phyloP scores from a whole-genome alignment of 371 early-diverging fungal genomes.

The Zychaea mexicana region DNA sequence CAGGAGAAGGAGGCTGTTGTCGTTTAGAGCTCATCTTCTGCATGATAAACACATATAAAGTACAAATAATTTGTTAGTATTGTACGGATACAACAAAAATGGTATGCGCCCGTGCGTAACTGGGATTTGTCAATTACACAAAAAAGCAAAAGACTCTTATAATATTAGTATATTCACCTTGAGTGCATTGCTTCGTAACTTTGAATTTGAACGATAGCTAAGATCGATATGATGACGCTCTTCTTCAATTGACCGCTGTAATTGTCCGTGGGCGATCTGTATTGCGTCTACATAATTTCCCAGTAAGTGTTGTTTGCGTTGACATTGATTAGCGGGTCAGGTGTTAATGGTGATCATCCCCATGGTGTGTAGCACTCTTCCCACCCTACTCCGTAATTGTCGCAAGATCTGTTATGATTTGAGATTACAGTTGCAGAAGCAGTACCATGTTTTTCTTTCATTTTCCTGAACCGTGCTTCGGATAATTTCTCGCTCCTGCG shows the following conservation, averaged over 20 bases:
- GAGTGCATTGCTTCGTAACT: neutral
- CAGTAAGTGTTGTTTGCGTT: too few relatives aligned
- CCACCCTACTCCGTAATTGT: too few relatives aligned
- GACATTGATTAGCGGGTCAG: too few relatives aligned
- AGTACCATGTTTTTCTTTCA: constrained; percentile 10
- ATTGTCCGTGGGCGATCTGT: neutral
- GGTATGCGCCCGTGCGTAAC: too few relatives aligned
- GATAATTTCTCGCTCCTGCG: constrained; percentile 42
- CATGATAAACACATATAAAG: neutral
- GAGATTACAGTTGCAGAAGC: neutral
- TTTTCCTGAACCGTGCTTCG: constrained; percentile 30
- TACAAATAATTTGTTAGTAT: neutral
- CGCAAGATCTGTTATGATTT: too few relatives aligned
- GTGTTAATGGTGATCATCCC: too few relatives aligned
- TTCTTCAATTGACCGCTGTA: neutral
- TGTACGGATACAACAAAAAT: neutral
- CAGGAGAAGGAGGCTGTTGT: neutral
- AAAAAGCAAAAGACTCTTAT: too few relatives aligned
- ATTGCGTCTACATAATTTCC: neutral
- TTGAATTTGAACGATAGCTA: neutral
- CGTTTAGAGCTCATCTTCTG: neutral
- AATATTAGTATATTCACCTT: neutral
- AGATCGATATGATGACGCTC: neutral
- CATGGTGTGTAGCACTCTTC: too few relatives aligned
- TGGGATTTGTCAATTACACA: neutral